Base-by-base conservation (phyloP, 805 yeast species). In the Pichia pseudocactophila region DNA sequence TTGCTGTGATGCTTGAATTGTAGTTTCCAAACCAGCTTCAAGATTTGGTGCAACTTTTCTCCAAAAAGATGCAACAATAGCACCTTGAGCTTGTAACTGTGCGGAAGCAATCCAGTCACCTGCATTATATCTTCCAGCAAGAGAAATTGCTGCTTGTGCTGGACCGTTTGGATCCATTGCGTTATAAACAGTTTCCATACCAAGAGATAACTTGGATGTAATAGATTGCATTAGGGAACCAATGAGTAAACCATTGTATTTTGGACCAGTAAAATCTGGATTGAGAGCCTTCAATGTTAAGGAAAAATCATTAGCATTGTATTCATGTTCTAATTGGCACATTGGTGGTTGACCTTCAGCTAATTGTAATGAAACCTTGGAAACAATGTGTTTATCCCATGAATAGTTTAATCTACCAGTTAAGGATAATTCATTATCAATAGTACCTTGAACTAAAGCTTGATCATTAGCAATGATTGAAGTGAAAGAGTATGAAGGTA, bases 321-420 rank as follows among this genome's bases (percentile, higher is more conserved):
- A 82, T 65, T 92, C 98, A 64, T 92, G 97, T 73, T 92, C 98
- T 55, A 90, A 71, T 70, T 92, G 97, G 50, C 84, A 74, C 95
- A 90, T 87, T 45, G 92, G 71, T 51, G 92, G 96, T 69, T 89
- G 96, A 51, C 82, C 85, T 50, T 80, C 71, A 54, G 94, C 85
- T 53, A 88, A 70, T 71, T 90, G 97, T 63, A 88, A 71, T 56
- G 94, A 86, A 48, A 84, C 76, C 68, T 88, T 89, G 47, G 95
- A 76, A 56, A 82, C 69, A 64, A 80, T 78, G 57, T 71, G 71
- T 62, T 79, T 77, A 62, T 78, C 77, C 96, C 96, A 88, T 53
- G 89, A 87, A 66, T 85, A 85, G 72, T 88, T 87, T 56, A 85
- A 67, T 68, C 97, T 82, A 55, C 96, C 97, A 43, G 84, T 76